Evolutionary conservation across 2,329 filamentous ascomycete species (phyloP).

Genomic region (Aureobasidium pullulans): DNA sequence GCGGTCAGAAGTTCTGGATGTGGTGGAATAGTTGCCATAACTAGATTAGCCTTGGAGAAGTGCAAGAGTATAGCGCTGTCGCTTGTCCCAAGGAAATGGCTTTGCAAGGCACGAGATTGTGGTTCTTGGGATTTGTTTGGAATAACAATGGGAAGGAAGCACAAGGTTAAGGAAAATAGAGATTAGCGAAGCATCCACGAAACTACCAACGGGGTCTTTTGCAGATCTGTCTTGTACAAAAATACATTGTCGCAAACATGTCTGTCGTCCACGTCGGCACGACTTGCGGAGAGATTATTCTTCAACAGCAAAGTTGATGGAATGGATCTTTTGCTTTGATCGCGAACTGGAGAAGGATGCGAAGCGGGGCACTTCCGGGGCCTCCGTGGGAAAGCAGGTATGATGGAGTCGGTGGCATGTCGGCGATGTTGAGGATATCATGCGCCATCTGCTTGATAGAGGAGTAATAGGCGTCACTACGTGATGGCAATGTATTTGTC

Average conservation of each 20-base stretch:
- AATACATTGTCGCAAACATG: not conserved
- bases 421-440: not conserved
- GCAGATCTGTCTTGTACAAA: not conserved
- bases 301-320: not conserved
- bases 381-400: not conserved
- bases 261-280: not conserved
- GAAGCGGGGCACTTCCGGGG: conserved; percentile 1
- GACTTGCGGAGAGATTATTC: not conserved
- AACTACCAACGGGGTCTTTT: not conserved
- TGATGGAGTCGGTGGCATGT: conserved; percentile 8
- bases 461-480: not conserved
- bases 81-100: too few species aligned
- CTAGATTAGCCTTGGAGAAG: too few species aligned
- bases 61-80: too few species aligned
- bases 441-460: not conserved
- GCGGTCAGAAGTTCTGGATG: not conserved
- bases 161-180: not conserved
- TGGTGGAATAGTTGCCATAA: too few species aligned
- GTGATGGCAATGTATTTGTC: not conserved
- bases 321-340: not conserved
- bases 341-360: not conserved
- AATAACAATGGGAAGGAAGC: not conserved
- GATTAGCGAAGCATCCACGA: conserved; percentile 3
- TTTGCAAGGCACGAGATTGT: not conserved
- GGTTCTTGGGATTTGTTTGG: not conserved